Evolutionary conservation across 352 stramenopile genomes (phyloP), one percentile per base, ranked within the genome.

Genomic region (Pythium aquatile): DNA sequence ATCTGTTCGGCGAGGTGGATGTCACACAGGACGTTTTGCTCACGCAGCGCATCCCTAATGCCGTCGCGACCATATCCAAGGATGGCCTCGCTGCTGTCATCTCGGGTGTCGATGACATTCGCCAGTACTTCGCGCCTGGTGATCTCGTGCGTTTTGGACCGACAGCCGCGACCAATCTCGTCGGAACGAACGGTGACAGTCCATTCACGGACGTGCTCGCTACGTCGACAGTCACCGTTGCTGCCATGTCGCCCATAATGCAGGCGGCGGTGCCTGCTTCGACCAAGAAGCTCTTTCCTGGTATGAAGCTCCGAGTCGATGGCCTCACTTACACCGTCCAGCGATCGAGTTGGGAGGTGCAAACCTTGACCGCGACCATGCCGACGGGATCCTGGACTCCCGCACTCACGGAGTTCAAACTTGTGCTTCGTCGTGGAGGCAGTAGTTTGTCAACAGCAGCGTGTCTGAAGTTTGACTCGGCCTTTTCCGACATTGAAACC

Each of bases 311-410:
- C 7, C 87, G 94, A 9, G 83, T 99, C 35, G 91, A 94, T 63
- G 94, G 87, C 0, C 77, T 96, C 28, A 74, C 72, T 4, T 98
- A 98, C 66, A 74, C 75, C 0, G 74, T 99, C 0, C 68, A 88
- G 40, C 88, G 83, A 29, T 97, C 94, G 4, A 93, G 96, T 7
- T 76, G 90, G 32, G 96, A 98, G 70, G 75, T 98, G 13, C 94
- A 99, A 58, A 92, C 72, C 0, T 39, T 94, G 6, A 75, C 77
- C 0, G 76, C 81, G 11, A 75, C 76, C 2, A 69, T 81, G 5
- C 76, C 73, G 3, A 61, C 55, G 4, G 57, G 20, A 0, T 74
- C 64, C 13, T 88, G 73, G 73, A 48, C 63, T 10, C 52, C 58
- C 1, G 47, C 40, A 6, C 32, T 72, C 33, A 61, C 28, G 1